These are phyloP conservation scores for Biscogniauxia marginata DNA, from an alignment of 2,329 filamentous ascomycete species.

Conservation along the genomic window DNA sequence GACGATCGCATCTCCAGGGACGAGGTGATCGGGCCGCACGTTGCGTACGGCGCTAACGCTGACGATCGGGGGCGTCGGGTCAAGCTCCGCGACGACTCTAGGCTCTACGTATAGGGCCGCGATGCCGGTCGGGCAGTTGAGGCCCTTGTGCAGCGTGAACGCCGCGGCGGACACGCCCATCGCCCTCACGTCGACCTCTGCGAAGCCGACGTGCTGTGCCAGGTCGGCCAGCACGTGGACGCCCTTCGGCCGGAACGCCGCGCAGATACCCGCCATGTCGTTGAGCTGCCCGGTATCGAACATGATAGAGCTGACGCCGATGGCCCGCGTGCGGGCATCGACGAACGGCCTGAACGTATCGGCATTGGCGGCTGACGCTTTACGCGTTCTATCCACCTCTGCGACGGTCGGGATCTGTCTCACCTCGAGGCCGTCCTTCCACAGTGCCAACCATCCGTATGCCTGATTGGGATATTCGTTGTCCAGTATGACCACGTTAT, in stretches of 20 bases:
- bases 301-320: conserved; percentile 34
- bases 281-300: conserved; percentile 35
- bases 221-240: conserved; percentile 33
- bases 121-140: conserved; percentile 32
- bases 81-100: conserved; percentile 15
- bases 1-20: conserved; percentile 12
- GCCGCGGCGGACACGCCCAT: conserved; percentile 31
- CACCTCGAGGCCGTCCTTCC: conserved; percentile 28
- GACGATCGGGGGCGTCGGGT: conserved; percentile 29
- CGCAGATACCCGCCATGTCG: conserved; percentile 30
- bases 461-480: conserved; percentile 34
- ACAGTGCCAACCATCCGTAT: conserved; percentile 31
- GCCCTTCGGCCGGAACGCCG: conserved; percentile 22
- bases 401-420: conserved; percentile 23
- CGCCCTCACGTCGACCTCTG: conserved; percentile 25
- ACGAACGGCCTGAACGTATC: conserved; percentile 30
- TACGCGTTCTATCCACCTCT: conserved; percentile 2
- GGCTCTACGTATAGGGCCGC: conserved; percentile 31
- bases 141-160: conserved; percentile 35
- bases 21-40: conserved; percentile 18
- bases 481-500: conserved; percentile 34
- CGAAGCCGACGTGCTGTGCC: conserved; percentile 35
- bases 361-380: conserved; percentile 14
- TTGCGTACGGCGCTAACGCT: conserved; percentile 25
- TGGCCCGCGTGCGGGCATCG: conserved; percentile 28